phyloP scores from a whole-genome alignment of 805 yeast genomes.

The Lachancea thermotolerans region DNA sequence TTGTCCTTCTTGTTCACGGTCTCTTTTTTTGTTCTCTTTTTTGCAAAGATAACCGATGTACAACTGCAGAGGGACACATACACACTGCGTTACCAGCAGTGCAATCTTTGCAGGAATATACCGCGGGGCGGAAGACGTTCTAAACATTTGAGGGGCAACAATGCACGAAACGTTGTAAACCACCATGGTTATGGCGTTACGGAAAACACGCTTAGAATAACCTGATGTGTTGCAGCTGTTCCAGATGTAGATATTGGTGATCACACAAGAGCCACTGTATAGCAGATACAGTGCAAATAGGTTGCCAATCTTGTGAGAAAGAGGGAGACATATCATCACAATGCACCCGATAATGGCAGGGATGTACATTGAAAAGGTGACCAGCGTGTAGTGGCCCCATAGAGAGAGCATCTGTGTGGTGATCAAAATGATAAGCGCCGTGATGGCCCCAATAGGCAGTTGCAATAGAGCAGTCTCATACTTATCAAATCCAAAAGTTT shows the following conservation, averaged over 20 bases:
- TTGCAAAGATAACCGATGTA: slow-evolving; percentile 38
- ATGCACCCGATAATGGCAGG: slow-evolving; percentile 47
- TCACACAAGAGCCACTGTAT: slow-evolving; percentile 51
- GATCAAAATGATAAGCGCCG: slow-evolving; percentile 36
- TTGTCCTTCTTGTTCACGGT: slow-evolving; percentile 31
- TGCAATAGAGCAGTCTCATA: slow-evolving; percentile 44
- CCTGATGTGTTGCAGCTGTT: slow-evolving; percentile 58
- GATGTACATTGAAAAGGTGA: slow-evolving; percentile 35
- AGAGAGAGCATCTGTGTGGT: slow-evolving; percentile 35
- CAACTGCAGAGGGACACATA: slow-evolving; percentile 38
- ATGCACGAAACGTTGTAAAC: slow-evolving; percentile 54
- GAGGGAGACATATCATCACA: slow-evolving; percentile 36
- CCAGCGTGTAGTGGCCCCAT: slow-evolving; percentile 33
- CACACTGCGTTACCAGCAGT: slow-evolving; percentile 44
- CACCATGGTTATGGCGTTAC: slow-evolving; percentile 50
- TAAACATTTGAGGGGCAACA: slow-evolving; percentile 59
- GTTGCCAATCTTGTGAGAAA: slow-evolving; percentile 38
- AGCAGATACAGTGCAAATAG: slow-evolving; percentile 43
- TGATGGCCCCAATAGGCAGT: slow-evolving; percentile 51
- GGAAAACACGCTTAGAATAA: slow-evolving; percentile 47
- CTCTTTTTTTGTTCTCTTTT: slow-evolving; percentile 48
- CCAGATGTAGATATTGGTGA: slow-evolving; percentile 56
- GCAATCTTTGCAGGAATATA: slow-evolving; percentile 55
- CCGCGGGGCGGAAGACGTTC: slow-evolving; percentile 43
- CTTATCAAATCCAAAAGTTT: slow-evolving; percentile 42